Base-by-base conservation (phyloP, 2,329 filamentous ascomycete genomes). In the Calonectria multiphialidica region DNA sequence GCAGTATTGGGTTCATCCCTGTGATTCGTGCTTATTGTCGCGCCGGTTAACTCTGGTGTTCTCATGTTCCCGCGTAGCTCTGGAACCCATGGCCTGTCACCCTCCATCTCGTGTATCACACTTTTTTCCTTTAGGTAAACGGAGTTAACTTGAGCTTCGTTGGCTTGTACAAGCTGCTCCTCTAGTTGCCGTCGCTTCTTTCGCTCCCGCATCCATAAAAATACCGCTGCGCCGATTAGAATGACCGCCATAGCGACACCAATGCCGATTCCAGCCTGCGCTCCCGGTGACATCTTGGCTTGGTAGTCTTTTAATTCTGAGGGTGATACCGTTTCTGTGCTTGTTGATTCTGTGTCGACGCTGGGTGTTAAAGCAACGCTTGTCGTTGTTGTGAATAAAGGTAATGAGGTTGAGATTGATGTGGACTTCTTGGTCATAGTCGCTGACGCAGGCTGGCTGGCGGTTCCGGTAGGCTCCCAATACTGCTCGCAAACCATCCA, bases 401-500 rank as follows among this genome's bases (percentile, higher is more conserved):
- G 53, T 9, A 47, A 10, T 10, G 65, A 47, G 16, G 28, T 61
- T 21, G 53, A 50, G 23, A 25, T 57, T n/a, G 67, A 40, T 25
- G 53, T 70, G 6, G 71, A 44, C 35, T 62, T 28, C 9, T 23
- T 18, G 12, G 67, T 57, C 8, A 71, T 75, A 28, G 75, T 73
- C 28, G 70, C 68, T 2, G 72, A 66, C 15, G 65, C 66, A 12
- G 77, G 77, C n/a, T 79, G 74, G 13, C 62, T 70, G 2, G 77
- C 77, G 2, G 77, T 79, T 13, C 77, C 77, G 5, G 76, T 76
- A 5, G 70, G 57, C 47, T 79, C 77, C 77, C 77, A 79, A 5
- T 79, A 79, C 40, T 79, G 72, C 55, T 79, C 73, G 6, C 77
- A 79, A 30, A 79, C 79, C 57, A 75, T 77, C 77, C 77, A 79